These are phyloP conservation scores for Candida qinlingensis DNA, from an alignment of 805 yeast genomes.

Conservation along the genomic window DNA sequence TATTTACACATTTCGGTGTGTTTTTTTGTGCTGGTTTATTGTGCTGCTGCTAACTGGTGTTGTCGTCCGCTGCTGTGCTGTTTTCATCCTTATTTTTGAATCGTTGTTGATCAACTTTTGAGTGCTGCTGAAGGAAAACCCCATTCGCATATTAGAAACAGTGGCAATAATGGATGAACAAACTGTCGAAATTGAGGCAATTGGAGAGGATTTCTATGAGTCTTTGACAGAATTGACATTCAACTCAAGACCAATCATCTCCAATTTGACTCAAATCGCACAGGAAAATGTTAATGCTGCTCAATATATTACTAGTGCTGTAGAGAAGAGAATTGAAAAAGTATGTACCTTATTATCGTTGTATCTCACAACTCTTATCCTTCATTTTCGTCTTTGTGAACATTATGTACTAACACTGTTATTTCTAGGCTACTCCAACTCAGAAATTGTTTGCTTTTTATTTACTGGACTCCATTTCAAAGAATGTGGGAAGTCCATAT, in stretches of 20 bases:
- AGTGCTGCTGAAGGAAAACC: too few species aligned
- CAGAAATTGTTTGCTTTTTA: conserved; percentile 83
- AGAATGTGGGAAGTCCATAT: conserved; percentile 87
- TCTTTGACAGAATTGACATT: conserved; percentile 74
- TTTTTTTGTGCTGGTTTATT: too few species aligned
- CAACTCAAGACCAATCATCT: conserved; percentile 87
- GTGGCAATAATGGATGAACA: neutral
- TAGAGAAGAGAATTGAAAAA: conserved; percentile 67
- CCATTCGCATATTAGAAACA: too few species aligned
- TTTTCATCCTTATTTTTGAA: too few species aligned
- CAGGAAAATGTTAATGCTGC: conserved; percentile 79
- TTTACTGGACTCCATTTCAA: conserved; percentile 85
- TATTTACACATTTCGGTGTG: too few species aligned
- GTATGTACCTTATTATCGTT: conserved; percentile 25
- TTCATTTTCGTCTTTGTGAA: too few species aligned
- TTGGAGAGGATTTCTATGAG: conserved; percentile 57
- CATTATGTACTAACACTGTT: conserved; percentile 8
- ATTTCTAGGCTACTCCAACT: conserved; percentile 55
- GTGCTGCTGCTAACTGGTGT: too few species aligned
- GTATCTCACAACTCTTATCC: neutral
- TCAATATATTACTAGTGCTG: conserved; percentile 66
- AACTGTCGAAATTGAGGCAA: conserved; percentile 17
- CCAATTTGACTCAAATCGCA: conserved; percentile 78
- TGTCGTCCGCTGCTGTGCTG: too few species aligned
- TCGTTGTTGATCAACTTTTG: too few species aligned